Conservation (phyloP, 306 rosid genomes). For the Senna siamea region DNA sequence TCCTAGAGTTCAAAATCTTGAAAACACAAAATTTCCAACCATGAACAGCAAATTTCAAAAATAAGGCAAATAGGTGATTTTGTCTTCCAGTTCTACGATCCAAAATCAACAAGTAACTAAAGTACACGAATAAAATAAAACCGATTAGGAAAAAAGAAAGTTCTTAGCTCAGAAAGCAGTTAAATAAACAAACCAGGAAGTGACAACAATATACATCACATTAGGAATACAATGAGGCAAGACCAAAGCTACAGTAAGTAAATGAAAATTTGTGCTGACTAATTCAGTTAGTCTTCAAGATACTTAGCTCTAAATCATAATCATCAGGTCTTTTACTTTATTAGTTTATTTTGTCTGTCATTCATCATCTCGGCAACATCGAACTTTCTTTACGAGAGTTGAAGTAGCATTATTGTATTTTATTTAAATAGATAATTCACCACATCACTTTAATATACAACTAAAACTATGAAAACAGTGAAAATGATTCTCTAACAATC, state of each 20-base stretch:
- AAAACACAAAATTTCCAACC: too few relatives aligned
- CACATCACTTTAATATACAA: too few relatives aligned
- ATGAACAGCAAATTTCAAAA: too few relatives aligned
- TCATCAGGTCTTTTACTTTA: background rate
- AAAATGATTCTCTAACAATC: too few relatives aligned
- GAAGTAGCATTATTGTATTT: background rate
- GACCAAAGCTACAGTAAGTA: background rate
- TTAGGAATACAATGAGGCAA: background rate
- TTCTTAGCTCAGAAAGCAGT: background rate
- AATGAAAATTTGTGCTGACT: background rate
- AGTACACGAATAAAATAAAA: conserved; percentile 6
- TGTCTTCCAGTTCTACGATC: conserved; percentile 93
- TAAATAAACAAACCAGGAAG: background rate
- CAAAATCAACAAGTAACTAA: conserved; percentile 84
- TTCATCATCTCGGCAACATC: background rate
- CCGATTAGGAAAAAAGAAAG: background rate
- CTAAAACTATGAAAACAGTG: too few relatives aligned
- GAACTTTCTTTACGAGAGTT: background rate
- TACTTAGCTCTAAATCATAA: background rate
- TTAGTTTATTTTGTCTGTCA: background rate
- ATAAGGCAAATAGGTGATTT: too few relatives aligned
- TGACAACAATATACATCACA: background rate
- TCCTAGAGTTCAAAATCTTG: too few relatives aligned
- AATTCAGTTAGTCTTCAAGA: background rate
- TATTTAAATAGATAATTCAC: background rate